These are phyloP conservation scores for Butyriboletus loyo DNA, from an alignment of 768 basidiomycete genomes.

Conservation along the genomic window DNA sequence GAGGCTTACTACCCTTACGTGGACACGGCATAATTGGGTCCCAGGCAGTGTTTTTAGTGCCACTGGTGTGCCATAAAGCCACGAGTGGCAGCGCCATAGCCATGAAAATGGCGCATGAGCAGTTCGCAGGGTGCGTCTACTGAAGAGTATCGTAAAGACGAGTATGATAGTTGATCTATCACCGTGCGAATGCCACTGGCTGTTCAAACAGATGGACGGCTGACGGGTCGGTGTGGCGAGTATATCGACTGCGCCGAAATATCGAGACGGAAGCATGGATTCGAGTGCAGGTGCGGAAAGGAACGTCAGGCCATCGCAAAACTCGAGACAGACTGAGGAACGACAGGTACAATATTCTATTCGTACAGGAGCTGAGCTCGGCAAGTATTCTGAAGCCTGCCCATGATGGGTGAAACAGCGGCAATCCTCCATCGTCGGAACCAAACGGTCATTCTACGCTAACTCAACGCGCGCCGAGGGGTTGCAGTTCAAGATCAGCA, in stretches of 20 bases:
- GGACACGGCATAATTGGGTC: slow-evolving; percentile 52
- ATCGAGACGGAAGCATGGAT: neutral
- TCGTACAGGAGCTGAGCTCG: neutral
- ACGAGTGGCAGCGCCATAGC: no score
- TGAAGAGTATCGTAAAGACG: no score
- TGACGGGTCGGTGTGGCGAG: slow-evolving; percentile 22
- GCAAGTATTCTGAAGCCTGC: neutral
- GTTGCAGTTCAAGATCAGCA: slow-evolving; percentile 75
- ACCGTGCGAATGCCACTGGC: no score
- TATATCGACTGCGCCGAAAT: slow-evolving; percentile 5
- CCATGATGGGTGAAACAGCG: slow-evolving; percentile 5
- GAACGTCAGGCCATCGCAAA: neutral
- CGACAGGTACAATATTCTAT: neutral
- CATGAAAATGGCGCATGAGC: no score
- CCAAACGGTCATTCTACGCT: slow-evolving; percentile 1
- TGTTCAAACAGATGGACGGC: no score
- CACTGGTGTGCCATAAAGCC: no score
- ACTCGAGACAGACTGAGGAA: no score
- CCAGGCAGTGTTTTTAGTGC: no score
- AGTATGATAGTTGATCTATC: no score
- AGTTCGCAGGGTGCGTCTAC: no score
- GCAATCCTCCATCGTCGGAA: slow-evolving; percentile 2
- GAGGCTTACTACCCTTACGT: slow-evolving; percentile 56
- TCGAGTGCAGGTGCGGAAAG: neutral
- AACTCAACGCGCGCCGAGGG: slow-evolving; percentile 38